A percentile compares a stretch with the other conserved stretches of the same genome.
Evolutionary conservation across 1,284 basidiomycete genomes (phyloP).

Genomic region (Flammula alnicola): DNA sequence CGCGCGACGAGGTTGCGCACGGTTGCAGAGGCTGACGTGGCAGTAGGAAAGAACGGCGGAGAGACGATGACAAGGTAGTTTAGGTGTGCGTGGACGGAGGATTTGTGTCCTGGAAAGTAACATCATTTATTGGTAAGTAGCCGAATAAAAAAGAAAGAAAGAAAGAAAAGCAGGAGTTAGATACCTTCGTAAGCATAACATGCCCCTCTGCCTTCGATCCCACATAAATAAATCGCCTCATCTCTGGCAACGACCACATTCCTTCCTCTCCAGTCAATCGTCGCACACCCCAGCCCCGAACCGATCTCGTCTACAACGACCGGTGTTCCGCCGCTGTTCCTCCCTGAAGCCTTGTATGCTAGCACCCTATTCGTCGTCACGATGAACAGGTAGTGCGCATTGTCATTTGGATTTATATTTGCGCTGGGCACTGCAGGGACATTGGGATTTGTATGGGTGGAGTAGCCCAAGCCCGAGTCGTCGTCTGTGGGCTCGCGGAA

Average conservation of each 20-base stretch:
- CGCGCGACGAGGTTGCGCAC: conserved; percentile 73
- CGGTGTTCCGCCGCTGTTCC: conserved; percentile 70
- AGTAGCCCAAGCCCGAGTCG: conserved; percentile 17
- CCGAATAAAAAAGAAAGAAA: background rate
- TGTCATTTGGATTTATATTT: conserved; percentile 1
- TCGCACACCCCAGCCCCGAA: conserved; percentile 84
- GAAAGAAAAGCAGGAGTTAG: conserved; percentile 8
- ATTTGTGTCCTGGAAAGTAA: conserved; percentile 74
- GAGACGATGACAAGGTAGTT: conserved; percentile 91
- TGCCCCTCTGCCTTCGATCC: conserved; percentile 81
- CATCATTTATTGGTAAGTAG: conserved; percentile 27
- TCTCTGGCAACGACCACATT: conserved; percentile 89
- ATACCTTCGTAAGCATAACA: conserved; percentile 92
- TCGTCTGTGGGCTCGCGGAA: conserved; percentile 68
- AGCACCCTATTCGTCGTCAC: conserved; percentile 87
- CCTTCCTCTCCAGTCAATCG: conserved; percentile 71
- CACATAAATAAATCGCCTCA: conserved; percentile 91
- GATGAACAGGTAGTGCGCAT: conserved; percentile 71
- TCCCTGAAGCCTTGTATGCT: conserved; percentile 78
- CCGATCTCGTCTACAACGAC: conserved; percentile 86
- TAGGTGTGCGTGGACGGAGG: conserved; percentile 71
- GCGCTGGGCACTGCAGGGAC: background rate
- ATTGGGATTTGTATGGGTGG: background rate
- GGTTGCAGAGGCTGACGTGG: conserved; percentile 71
- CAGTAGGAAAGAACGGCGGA: conserved; percentile 77